These are phyloP conservation scores for Alternaria hordeiaustralica DNA, from an alignment of 2,329 filamentous ascomycete species.

Conservation along the genomic window DNA sequence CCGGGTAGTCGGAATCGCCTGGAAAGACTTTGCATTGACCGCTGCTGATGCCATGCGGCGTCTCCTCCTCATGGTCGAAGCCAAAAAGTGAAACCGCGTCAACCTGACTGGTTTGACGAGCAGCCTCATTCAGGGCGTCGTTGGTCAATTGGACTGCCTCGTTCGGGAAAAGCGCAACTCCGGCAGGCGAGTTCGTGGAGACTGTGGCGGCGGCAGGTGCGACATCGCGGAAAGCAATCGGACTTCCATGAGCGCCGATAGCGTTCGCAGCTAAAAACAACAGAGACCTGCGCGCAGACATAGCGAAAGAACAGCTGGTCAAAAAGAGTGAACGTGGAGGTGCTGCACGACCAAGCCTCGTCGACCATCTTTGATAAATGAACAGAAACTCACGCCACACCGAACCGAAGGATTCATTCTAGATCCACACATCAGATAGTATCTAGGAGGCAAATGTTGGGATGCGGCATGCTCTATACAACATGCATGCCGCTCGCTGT, in stretches of 20 bases:
- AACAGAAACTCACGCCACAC: background rate
- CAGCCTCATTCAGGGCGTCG: conserved; percentile 1
- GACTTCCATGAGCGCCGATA: conserved; percentile 4
- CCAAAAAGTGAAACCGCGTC: conserved; percentile 30
- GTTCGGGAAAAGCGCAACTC: conserved; percentile 10
- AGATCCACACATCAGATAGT: background rate
- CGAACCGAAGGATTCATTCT: background rate
- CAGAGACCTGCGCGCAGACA: conserved; percentile 3
- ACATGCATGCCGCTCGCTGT: background rate
- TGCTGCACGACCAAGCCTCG: background rate
- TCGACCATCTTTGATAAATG: background rate
- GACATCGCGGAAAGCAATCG: conserved; percentile 7
- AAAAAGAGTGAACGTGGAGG: background rate
- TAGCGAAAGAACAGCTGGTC: background rate
- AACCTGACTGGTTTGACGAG: background rate
- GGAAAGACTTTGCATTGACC: conserved; percentile 30
- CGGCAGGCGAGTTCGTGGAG: conserved; percentile 11
- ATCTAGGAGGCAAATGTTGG: background rate
- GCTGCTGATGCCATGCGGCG: background rate
- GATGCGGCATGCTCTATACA: background rate
- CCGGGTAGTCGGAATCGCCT: conserved; percentile 27
- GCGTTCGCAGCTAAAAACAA: conserved; percentile 6
- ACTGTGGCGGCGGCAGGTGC: conserved; percentile 16
- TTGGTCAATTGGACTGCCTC: conserved; percentile 27
- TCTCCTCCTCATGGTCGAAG: conserved; percentile 30